Base-by-base conservation (phyloP, 306 rosid species). In the Vicia sativa region DNA sequence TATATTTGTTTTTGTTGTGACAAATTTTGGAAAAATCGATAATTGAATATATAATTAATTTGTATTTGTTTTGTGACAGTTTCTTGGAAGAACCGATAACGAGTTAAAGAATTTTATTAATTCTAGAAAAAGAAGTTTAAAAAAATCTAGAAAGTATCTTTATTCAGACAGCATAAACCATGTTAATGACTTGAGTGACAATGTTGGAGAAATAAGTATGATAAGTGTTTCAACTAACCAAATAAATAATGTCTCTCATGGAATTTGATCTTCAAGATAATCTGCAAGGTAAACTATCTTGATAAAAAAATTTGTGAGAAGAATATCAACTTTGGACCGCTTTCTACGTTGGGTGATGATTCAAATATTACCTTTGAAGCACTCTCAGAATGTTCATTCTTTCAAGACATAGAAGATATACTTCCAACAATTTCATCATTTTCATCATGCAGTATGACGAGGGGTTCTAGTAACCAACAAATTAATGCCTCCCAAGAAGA, bases 41-140 rank as follows among this genome's bases (percentile, higher is more conserved):
- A n/a, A n/a, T n/a, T n/a, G n/a, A n/a, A n/a, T n/a, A n/a, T 21
- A 25, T 25, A 25, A 25, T 25, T 1, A 3, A 1, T 25, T 25
- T 25, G 28, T 25, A 25, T 25, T 25, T 25, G 28, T 25, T 25
- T 25, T 67, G 28, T 72, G 42, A 55, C 59, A 89, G 97, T 52
- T 92, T 49, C 92, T 92, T 37, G 96, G 96, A 13, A 95, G 95
- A 9, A 87, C 92, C 0, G 95, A 87, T 72, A 87, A 92, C 64
- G 95, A 87, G 73, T 89, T 92, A 74, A 92, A 85, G 84, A 89
- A 89, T 62, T 87, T 82, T 71, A 89, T 95, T 87, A 85, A 87
- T 72, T 79, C 92, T 21, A 87, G 92, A 58, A 50, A 69, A 41
- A 92, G 81, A 77, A 6, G 8, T 25, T 25, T 25, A 6, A 31